Percentiles rank a stretch among this genome's conserved stretches.
Conservation (phyloP, 768 basidiomycete species). For the Rhodotorula diobovata region DNA sequence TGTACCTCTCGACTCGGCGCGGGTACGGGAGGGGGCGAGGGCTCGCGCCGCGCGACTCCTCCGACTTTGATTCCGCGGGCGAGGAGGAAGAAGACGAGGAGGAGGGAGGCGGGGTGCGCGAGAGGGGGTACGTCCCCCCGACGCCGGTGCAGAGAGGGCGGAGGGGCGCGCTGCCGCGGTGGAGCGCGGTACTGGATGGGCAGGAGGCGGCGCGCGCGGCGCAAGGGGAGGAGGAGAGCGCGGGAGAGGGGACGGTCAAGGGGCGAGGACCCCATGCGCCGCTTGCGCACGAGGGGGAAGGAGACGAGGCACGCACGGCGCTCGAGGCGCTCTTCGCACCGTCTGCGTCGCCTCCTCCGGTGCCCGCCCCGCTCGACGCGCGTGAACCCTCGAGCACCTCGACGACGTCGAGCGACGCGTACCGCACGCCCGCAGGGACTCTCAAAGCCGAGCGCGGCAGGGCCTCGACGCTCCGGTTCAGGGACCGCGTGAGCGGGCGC, state of each 20-base stretch:
- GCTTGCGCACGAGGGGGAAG: neutral
- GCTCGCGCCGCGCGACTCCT: neutral
- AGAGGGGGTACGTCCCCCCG: neutral
- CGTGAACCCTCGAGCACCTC: neutral
- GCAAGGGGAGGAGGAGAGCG: neutral
- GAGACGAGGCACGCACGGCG: neutral
- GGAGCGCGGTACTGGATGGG: neutral
- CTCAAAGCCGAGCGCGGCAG: neutral
- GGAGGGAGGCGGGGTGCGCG: neutral
- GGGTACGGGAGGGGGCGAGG: too few relatives aligned
- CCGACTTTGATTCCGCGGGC: neutral
- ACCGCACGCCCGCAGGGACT: constrained; percentile 4
- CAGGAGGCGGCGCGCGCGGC: neutral
- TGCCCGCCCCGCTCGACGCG: neutral
- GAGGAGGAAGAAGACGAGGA: neutral
- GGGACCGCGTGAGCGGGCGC: neutral
- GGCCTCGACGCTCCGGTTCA: constrained; percentile 13
- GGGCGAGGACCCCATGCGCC: too few relatives aligned
- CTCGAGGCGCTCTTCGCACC: neutral
- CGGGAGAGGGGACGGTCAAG: neutral
- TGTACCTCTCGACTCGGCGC: constrained; percentile 24
- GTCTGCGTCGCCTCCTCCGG: neutral
- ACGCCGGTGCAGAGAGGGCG: neutral
- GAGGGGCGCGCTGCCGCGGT: neutral
- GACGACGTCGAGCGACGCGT: neutral